Conservation (phyloP, 768 basidiomycete species). For the Lactifluus hygrophoroides region DNA sequence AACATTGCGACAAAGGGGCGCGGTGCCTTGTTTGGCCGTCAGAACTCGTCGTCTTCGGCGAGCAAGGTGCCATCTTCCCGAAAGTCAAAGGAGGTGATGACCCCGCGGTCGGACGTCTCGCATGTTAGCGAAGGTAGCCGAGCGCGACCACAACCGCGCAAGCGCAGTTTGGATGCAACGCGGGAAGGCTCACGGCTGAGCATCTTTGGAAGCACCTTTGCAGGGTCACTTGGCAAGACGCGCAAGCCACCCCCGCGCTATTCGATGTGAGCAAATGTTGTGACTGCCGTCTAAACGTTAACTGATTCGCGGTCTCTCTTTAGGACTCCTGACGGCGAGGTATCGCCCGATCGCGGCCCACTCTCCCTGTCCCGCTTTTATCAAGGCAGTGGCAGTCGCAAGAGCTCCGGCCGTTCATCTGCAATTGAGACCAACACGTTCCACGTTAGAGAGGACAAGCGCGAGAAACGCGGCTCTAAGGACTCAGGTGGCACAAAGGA, state of each 20-base stretch:
- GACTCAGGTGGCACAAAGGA: conserved; percentile 23
- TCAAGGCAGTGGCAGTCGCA: conserved; percentile 30
- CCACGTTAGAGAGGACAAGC: conserved; percentile 24
- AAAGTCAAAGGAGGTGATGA: conserved; percentile 24
- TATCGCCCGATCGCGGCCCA: conserved; percentile 34
- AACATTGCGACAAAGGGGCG: conserved; percentile 31
- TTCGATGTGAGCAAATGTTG: conserved; percentile 41
- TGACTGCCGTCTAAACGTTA: background rate
- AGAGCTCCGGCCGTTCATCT: conserved; percentile 35
- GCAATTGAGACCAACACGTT: conserved; percentile 31
- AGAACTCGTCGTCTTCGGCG: conserved; percentile 33
- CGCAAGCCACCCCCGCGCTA: conserved; percentile 79
- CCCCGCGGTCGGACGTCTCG: conserved; percentile 19
- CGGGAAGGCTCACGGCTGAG: conserved; percentile 51
- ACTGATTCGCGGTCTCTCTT: background rate
- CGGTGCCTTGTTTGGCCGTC: conserved; percentile 55
- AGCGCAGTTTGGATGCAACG: conserved; percentile 41
- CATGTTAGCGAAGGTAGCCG: background rate
- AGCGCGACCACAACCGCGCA: conserved; percentile 29
- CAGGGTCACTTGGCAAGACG: conserved; percentile 50
- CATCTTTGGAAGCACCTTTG: conserved; percentile 68
- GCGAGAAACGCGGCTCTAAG: conserved; percentile 21
- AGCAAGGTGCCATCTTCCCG: conserved; percentile 24
- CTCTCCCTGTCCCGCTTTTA: conserved; percentile 30
- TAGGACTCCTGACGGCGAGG: conserved; percentile 31